phyloP scores from a whole-genome alignment of 140 eudicot genomes.

The Ambrosia hybrid region DNA sequence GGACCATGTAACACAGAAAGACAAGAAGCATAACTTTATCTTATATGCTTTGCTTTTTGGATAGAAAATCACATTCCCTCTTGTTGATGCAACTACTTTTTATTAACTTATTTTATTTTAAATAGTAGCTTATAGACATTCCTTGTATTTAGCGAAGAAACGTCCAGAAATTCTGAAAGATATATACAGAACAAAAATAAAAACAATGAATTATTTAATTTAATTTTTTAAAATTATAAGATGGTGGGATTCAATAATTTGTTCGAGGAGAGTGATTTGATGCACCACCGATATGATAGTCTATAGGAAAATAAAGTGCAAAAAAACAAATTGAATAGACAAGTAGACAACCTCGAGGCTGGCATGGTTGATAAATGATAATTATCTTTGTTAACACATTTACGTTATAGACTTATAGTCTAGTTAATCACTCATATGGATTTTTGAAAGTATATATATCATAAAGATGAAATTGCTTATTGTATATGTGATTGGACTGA shows the following conservation, averaged over 20 bases:
- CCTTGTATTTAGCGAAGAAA: slow-evolving; percentile 33
- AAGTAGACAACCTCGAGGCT: slow-evolving; percentile 33
- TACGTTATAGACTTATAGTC: too few species aligned
- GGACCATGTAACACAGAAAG: slow-evolving; percentile 33
- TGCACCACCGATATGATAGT: slow-evolving; percentile 24
- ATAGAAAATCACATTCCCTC: slow-evolving; percentile 46
- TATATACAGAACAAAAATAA: slow-evolving; percentile 11
- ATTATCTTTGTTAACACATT: background rate
- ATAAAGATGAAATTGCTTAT: slow-evolving; percentile 17
- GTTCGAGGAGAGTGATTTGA: slow-evolving; percentile 23
- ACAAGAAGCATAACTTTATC: slow-evolving; percentile 43
- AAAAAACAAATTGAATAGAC: slow-evolving; percentile 31
- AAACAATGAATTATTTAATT: slow-evolving; percentile 17
- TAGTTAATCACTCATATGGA: too few species aligned
- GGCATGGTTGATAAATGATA: slow-evolving; percentile 27
- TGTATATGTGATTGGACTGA: background rate
- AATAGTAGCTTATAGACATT: slow-evolving; percentile 37
- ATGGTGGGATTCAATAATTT: slow-evolving; percentile 35
- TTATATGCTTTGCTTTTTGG: slow-evolving; percentile 35
- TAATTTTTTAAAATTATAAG: background rate
- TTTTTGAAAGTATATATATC: background rate
- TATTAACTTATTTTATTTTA: slow-evolving; percentile 19
- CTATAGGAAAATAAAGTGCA: slow-evolving; percentile 31
- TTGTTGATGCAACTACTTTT: slow-evolving; percentile 38
- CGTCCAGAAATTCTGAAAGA: slow-evolving; percentile 29